Evolutionary conservation across 306 rosid species (phyloP), one percentile per base, ranked within the genome.

Genomic region (Rubus idaeus): DNA sequence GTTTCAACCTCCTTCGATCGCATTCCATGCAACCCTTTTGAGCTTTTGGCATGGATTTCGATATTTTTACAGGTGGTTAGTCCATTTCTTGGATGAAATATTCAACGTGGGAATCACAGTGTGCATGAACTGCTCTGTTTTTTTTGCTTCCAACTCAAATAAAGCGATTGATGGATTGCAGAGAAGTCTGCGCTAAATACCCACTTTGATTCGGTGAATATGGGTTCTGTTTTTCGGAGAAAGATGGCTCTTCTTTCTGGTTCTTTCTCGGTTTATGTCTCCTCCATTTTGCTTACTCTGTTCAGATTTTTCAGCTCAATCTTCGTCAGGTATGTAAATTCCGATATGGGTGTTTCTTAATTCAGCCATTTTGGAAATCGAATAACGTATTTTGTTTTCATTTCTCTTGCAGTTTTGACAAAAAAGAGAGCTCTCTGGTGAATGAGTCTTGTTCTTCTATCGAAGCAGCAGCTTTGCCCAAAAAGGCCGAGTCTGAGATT

Each of bases 1-100:
- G 88, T 86, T 88, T 90, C 94, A 84, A 65, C 87, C 68, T 88
- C 93, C 76, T 72, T 77, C 47, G 77, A 83, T 86, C 87, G 23
- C 65, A 51, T 79, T 78, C 75, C 89, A 78, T 82, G 91, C 80
- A 79, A 68, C 12, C 49, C 23, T 47, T 51, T 14, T 20, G 14
- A 35, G 11, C 77, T 63, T 76, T 83, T 18, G 66, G 63, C 44
- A 53, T 61, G 61, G 14, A 8, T 35, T n/a, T 14, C 10, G 58
- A 20, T 74, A 30, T 12, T 84, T 56, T 12, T 80, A 7, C 81
- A 6, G 96, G 82, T 93, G 63, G 42, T 10, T 44, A 35, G 96
- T 89, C 97, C 82, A 74, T 85, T 4, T 86, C 88, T 62, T 46
- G 10, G 42, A 11, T 42, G 83, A 69, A 57, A 63, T 4, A 50